phyloP scores from a whole-genome alignment of 2,329 filamentous ascomycete genomes.

The Arthrobotrys sphaeroides region DNA sequence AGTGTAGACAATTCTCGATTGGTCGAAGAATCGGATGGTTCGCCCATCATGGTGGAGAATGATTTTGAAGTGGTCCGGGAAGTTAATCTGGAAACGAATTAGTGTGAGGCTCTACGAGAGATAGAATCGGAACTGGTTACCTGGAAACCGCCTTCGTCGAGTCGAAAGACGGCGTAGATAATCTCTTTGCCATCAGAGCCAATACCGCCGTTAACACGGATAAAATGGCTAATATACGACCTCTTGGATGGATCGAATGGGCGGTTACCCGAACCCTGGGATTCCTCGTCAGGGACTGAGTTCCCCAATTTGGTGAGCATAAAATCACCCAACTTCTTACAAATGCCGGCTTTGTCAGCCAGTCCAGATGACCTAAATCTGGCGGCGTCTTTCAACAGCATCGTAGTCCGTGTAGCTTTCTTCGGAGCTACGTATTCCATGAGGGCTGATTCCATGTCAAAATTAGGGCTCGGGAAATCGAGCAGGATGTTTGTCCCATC shows the following conservation, averaged over 20 bases:
- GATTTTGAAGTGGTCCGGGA: conserved; percentile 87
- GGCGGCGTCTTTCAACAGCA: conserved; percentile 54
- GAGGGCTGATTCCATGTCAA: conserved; percentile 23
- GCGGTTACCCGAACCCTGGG: conserved; percentile 35
- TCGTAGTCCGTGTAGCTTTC: conserved; percentile 33
- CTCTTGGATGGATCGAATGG: conserved; percentile 22
- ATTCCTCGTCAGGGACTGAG: conserved; percentile 47
- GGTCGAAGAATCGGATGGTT: conserved; percentile 72
- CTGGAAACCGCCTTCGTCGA: conserved; percentile 80
- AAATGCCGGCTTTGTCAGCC: conserved; percentile 62
- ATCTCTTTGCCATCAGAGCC: conserved; percentile 52
- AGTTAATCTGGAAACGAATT: conserved; percentile 77
- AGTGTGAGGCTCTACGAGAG: too few species aligned
- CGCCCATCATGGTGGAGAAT: conserved; percentile 79
- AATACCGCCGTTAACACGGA: conserved; percentile 35
- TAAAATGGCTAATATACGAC: conserved; percentile 57
- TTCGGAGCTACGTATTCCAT: conserved; percentile 46
- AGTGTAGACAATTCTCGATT: conserved; percentile 74
- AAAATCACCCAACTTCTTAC: conserved; percentile 79
- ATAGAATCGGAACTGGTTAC: conserved; percentile 63
- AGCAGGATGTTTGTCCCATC: conserved; percentile 58
- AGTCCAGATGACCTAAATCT: conserved; percentile 54
- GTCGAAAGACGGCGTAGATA: conserved; percentile 61
- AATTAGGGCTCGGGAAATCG: conserved; percentile 58
- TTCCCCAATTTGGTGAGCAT: conserved; percentile 65